Conservation (phyloP, 2,329 filamentous ascomycete genomes). For the Pyrenophora graminea region DNA sequence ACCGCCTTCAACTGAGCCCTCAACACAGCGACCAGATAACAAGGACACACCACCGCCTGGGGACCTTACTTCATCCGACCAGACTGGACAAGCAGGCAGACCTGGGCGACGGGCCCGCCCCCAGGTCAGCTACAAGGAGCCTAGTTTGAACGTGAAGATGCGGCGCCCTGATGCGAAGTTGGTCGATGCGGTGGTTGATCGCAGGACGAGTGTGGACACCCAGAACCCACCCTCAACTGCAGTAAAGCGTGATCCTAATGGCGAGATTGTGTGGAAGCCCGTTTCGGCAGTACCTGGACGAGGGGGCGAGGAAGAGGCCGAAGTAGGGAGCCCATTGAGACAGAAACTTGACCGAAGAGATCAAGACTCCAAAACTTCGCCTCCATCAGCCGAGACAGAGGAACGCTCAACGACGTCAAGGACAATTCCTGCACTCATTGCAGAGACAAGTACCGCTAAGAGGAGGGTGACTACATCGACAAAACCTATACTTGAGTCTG, state of each 20-base stretch:
- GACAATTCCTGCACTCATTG: conserved; percentile 42
- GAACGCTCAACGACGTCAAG: conserved; percentile 37
- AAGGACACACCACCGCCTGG: conserved; percentile 52
- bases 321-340: conserved; percentile 42
- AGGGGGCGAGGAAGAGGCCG: conserved; percentile 32
- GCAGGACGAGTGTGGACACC: conserved; percentile 34
- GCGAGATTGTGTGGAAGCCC: conserved; percentile 35
- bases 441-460: conserved; percentile 33
- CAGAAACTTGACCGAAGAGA: conserved; percentile 40
- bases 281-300: conserved; percentile 24
- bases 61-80: conserved; percentile 45
- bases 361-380: conserved; percentile 24
- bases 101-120: conserved; percentile 52
- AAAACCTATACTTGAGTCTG: conserved; percentile 9
- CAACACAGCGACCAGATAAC: conserved; percentile 41
- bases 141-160: conserved; percentile 55
- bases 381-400: conserved; percentile 15
- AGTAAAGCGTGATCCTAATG: conserved; percentile 36
- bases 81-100: conserved; percentile 40
- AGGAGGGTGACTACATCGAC: conserved; percentile 20
- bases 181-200: conserved; percentile 49
- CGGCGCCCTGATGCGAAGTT: conserved; percentile 53
- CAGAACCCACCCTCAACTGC: conserved; percentile 25
- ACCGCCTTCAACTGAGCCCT: conserved; percentile 50
- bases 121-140: conserved; percentile 56